These are phyloP conservation scores for Canavalia ensiformis DNA, from an alignment of 306 rosid species.

Conservation along the genomic window DNA sequence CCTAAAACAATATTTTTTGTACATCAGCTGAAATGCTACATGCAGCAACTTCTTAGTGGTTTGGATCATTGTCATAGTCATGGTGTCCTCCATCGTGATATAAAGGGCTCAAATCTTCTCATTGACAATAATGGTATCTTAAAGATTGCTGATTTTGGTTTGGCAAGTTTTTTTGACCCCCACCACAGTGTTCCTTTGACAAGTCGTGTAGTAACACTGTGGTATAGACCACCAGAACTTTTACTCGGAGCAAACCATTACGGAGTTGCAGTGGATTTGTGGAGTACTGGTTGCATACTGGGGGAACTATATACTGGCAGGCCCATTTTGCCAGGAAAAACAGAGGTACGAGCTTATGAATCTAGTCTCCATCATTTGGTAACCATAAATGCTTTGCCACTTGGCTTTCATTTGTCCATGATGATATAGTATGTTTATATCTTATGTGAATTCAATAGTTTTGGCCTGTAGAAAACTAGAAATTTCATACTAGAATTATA, in stretches of 20 bases:
- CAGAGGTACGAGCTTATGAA: constrained; percentile 72
- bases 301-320: constrained; percentile 92
- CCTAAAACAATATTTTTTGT: constrained; percentile 39
- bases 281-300: constrained; percentile 98
- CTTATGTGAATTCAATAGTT: neutral
- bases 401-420: neutral
- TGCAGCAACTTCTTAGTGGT: constrained; percentile 95
- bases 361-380: constrained; percentile 31
- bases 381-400: constrained; percentile 29
- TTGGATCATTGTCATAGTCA: constrained; percentile 88
- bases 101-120: constrained; percentile 98
- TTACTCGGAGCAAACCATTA: constrained; percentile 94
- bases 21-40: constrained; percentile 88
- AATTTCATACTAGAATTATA: neutral
- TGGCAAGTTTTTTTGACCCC: constrained; percentile 87
- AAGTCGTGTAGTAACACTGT: constrained; percentile 94
- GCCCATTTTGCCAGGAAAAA: constrained; percentile 97
- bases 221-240: constrained; percentile 99
- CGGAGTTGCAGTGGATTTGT: constrained; percentile 94
- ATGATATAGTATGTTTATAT: neutral
- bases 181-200: constrained; percentile 74
- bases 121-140: constrained; percentile 79
- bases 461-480: neutral
- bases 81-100: constrained; percentile 95
- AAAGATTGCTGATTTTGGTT: constrained; percentile 97